A percentile compares a stretch with the other conserved stretches of the same genome.
phyloP scores from a whole-genome alignment of 768 basidiomycete species.

The Tephrocybe sp. region DNA sequence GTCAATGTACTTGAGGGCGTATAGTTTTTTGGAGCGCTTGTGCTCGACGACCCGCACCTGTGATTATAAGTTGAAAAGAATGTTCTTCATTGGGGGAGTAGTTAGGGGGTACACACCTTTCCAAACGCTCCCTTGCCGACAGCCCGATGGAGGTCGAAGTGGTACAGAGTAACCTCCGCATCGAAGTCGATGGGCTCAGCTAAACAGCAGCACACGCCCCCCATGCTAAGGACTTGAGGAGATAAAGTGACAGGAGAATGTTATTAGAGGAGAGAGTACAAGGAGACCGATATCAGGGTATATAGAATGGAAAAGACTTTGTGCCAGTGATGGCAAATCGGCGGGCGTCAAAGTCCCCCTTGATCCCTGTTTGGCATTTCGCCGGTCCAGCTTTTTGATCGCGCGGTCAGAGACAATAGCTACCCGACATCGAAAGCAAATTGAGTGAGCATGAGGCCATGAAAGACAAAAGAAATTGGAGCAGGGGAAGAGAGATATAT shows the following conservation, averaged over 20 bases:
- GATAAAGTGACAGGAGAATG: slow-evolving; percentile 23
- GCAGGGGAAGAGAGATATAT: neutral
- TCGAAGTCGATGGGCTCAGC: slow-evolving; percentile 85
- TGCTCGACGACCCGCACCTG: slow-evolving; percentile 97
- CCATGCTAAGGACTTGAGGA: slow-evolving; percentile 47
- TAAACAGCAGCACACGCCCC: slow-evolving; percentile 50
- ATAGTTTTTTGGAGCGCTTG: slow-evolving; percentile 87
- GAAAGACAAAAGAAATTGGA: slow-evolving; percentile 18
- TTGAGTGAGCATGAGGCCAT: slow-evolving; percentile 14
- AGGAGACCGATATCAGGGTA: slow-evolving; percentile 32
- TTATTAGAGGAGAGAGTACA: slow-evolving; percentile 38
- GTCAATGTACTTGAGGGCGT: slow-evolving; percentile 97
- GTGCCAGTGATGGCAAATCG: slow-evolving; percentile 17
- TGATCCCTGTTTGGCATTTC: slow-evolving; percentile 24
- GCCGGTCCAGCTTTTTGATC: neutral
- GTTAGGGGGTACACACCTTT: slow-evolving; percentile 58
- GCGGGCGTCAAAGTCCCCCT: slow-evolving; percentile 17
- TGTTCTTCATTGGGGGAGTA: neutral
- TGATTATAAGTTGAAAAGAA: slow-evolving; percentile 7
- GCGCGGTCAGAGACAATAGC: slow-evolving; percentile 17
- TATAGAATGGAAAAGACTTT: slow-evolving; percentile 15
- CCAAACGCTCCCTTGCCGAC: slow-evolving; percentile 98
- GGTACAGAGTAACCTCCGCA: slow-evolving; percentile 84
- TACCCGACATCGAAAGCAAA: slow-evolving; percentile 3
- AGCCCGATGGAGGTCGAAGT: slow-evolving; percentile 93